Percentiles rank a stretch among this genome's conserved stretches.
Conservation (phyloP, 1,284 basidiomycete genomes). For the Rhodotorula sp. region DNA sequence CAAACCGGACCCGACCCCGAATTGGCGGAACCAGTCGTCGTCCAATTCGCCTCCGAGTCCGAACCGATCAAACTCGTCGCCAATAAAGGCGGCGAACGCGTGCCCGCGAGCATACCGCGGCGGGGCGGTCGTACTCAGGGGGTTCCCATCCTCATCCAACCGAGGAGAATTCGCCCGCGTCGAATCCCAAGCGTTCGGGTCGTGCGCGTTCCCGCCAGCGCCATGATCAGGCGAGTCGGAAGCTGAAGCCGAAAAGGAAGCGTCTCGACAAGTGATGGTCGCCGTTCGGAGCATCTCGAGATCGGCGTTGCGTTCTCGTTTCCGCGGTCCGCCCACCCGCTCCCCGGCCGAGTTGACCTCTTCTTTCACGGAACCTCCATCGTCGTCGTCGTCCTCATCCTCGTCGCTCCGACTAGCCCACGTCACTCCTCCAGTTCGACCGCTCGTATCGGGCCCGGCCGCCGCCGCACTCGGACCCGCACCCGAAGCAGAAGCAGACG, state of each 20-base stretch:
- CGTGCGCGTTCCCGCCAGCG: neutral
- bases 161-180: neutral
- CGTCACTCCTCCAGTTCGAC: neutral
- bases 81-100: neutral
- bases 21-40: constrained; percentile 19
- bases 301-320: constrained; percentile 1
- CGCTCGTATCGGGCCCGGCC: no score
- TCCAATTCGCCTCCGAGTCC: constrained; percentile 24
- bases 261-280: constrained; percentile 19
- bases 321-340: neutral
- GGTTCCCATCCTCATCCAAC: no score
- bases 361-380: neutral
- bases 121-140: no score
- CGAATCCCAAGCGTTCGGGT: neutral
- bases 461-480: neutral
- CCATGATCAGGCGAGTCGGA: constrained; percentile 6
- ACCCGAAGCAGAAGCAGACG: neutral
- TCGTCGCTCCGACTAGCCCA: constrained; percentile 1
- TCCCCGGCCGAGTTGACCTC: neutral
- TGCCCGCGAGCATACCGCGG: neutral
- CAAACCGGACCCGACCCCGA: constrained; percentile 6
- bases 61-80: constrained; percentile 22
- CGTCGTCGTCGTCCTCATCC: neutral
- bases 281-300: constrained; percentile 20
- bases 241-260: constrained; percentile 2